A percentile compares a stretch with the other conserved stretches of the same genome.
These are phyloP conservation scores for Leccinum subgranulosum DNA, from an alignment of 768 basidiomycete genomes.

Conservation along the genomic window DNA sequence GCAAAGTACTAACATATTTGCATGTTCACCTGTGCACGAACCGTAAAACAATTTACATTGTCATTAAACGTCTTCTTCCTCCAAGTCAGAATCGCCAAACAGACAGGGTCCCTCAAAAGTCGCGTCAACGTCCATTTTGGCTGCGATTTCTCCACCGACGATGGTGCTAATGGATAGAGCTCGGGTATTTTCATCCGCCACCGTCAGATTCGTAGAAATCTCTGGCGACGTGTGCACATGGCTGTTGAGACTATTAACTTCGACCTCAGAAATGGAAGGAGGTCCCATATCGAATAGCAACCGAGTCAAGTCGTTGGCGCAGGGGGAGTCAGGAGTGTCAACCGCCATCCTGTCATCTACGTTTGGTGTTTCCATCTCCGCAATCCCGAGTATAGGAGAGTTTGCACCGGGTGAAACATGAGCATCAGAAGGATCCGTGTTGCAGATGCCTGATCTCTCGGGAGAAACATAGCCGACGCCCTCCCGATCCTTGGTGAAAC, in stretches of 20 bases:
- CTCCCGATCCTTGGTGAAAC: conserved; percentile 22
- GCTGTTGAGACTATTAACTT: not conserved
- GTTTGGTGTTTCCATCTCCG: not conserved
- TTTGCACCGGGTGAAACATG: not conserved
- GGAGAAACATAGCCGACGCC: conserved; percentile 24
- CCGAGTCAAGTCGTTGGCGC: not conserved
- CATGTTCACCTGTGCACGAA: not conserved
- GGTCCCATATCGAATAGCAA: not conserved
- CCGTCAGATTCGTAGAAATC: not conserved
- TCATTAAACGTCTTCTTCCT: conserved; percentile 21
- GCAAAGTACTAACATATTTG: not conserved
- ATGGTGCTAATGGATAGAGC: not conserved
- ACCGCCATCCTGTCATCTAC: not conserved
- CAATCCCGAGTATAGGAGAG: not conserved
- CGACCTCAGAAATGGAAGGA: not conserved
- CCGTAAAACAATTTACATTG: not conserved
- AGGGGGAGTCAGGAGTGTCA: not conserved
- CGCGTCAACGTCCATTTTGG: conserved; percentile 2
- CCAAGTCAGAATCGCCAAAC: conserved; percentile 30
- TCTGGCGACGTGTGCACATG: not conserved
- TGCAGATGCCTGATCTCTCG: not conserved
- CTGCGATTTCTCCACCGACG: not conserved
- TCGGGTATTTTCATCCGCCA: not conserved
- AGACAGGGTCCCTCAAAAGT: conserved; percentile 27
- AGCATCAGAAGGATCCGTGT: not conserved